A percentile compares a stretch with the other conserved stretches of the same genome.
phyloP scores from a whole-genome alignment of 768 basidiomycete species.

The Psilocybe subaeruginosa region DNA sequence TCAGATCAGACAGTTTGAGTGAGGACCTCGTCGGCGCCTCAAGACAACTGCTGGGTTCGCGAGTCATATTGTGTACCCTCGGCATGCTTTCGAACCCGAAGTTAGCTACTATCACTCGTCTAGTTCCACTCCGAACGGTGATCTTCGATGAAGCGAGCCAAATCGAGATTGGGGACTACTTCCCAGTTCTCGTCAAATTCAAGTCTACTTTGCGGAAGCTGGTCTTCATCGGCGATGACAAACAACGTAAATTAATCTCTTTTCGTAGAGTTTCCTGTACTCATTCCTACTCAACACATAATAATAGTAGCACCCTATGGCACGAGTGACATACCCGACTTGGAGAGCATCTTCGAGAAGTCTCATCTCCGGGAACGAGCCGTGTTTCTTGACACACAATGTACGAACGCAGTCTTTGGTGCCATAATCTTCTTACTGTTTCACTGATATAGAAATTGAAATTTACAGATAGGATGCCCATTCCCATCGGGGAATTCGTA shows the following conservation, averaged over 20 bases:
- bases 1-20: constrained; percentile 47
- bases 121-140: constrained; percentile 48
- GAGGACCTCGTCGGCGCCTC: constrained; percentile 44
- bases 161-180: constrained; percentile 60
- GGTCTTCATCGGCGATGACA: constrained; percentile 69
- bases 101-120: constrained; percentile 35
- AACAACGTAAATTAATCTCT: constrained; percentile 75
- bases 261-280: constrained; percentile 44
- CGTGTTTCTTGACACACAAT: constrained; percentile 73
- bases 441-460: not conserved
- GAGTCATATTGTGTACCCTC: constrained; percentile 80
- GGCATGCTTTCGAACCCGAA: constrained; percentile 65
- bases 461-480: constrained; percentile 63
- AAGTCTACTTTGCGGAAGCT: constrained; percentile 46
- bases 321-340: constrained; percentile 59
- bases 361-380: constrained; percentile 52
- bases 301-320: constrained; percentile 44
- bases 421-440: not conserved
- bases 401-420: constrained; percentile 36
- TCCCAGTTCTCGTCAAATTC: constrained; percentile 42
- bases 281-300: constrained; percentile 8
- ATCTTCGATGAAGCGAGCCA: constrained; percentile 72
- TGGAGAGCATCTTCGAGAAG: constrained; percentile 87
- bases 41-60: constrained; percentile 38
- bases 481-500: constrained; percentile 63